Base-by-base conservation (phyloP, 2,329 filamentous ascomycete species). In the Aspergillus fijiensis region DNA sequence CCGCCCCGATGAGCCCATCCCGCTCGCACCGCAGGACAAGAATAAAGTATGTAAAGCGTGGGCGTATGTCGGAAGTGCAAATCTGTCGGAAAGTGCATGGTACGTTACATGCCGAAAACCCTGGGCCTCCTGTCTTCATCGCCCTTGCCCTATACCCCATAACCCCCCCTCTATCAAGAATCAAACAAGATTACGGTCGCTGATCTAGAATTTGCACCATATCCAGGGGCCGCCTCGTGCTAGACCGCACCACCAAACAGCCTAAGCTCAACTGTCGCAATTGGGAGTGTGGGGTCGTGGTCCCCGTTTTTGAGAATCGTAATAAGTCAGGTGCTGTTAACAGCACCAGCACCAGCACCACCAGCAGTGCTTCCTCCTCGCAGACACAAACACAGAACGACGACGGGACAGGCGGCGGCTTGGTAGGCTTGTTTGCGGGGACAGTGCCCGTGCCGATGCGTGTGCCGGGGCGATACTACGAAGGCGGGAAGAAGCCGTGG, bases 11-110 rank as follows among this genome's bases (percentile, higher is more conserved):
- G 61, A 67, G 10, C 59, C 68, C 3, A 74, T 60, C 61, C 63
- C 48, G 63, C 57, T 63, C 33, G 49, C 27, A 29, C 7, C 64
- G 16, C 61, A 68, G 49, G 68, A 61, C 21, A 65, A 68, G 49
- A 68, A 61, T 19, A 64, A 60, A 21, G 62, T 61, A 49, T 77
- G 77, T 25, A 74, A 77, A 47, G 87, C 87, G 4, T 98, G 91
- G 89, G 89, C 85, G 2, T 98, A 98, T 71, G 78, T 96, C 42
- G 95, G 95, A 16, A 96, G 91, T 68, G 91, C 92, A 7, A 99
- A 99, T 76, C 77, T 96, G 29, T 96, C 92, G 0, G 92, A 97
- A 75, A 93, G 90, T 72, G 95, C 95, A 31, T 99, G 95, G 90
- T 92, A 78, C 81, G 86, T 80, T 9, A 42, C 16, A 5, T 5